Base-by-base conservation (phyloP, 768 basidiomycete genomes). In the Cyathus striatus region DNA sequence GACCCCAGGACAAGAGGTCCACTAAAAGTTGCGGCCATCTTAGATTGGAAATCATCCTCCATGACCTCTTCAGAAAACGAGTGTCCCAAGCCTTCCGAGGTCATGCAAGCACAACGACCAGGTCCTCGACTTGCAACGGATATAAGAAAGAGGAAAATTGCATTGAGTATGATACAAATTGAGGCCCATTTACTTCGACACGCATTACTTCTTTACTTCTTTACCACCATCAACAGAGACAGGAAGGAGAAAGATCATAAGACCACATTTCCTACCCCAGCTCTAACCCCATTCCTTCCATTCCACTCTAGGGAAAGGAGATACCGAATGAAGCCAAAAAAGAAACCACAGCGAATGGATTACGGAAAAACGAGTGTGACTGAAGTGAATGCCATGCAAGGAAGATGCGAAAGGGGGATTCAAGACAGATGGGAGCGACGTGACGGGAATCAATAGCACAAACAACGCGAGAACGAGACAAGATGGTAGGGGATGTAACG, bases 151-250 rank as follows among this genome's bases (percentile, higher is more conserved):
- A 36, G 10, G 35, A 10, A 10, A 18, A 36, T 12, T 36, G 20
- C 20, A 18, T 36, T 9, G 35, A 36, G 7, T 54, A 56, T 56
- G 49, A 54, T 56, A 56, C 55, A 56, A 49, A 51, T 44, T 50
- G 30, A 39, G 44, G 40, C 44, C 43, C 49, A 50, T 49, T 53
- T 49, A 54, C 45, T 53, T 52, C 50, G 49, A 44, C 50, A 47
- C 45, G 45, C 47, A 43, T 49, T 56, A 51, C 41, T 44, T 48
- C 35, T 36, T 36, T 18, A 9, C 17, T 36, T 36, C 35, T 18
- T 36, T 30, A n/a, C n/a, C n/a, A n/a, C n/a, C n/a, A n/a, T n/a
- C n/a, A n/a, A n/a, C n/a, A n/a, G n/a, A n/a, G n/a, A n/a, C n/a
- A n/a, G n/a, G n/a, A n/a, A n/a, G n/a, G n/a, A n/a, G n/a, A n/a